Conservation (phyloP, 2,329 filamentous ascomycete genomes). For the Colletotrichum sansevieriae region DNA sequence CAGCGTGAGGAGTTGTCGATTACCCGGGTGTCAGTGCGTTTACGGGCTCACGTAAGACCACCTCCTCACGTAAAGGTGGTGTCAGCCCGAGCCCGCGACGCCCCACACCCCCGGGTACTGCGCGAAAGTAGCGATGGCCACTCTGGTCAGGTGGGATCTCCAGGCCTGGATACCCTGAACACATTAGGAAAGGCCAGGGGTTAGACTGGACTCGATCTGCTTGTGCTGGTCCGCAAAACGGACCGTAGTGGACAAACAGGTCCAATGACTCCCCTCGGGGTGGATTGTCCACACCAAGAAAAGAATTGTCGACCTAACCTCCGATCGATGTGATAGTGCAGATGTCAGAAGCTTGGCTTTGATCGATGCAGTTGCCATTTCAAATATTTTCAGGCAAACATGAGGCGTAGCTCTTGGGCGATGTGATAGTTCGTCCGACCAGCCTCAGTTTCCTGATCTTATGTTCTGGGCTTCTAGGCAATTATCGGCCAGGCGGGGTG, state of each 20-base stretch:
- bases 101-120: background rate
- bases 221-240: conserved; percentile 3
- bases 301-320: no score
- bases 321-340: background rate
- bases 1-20: conserved; percentile 5
- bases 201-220: conserved; percentile 22
- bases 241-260: conserved; percentile 8
- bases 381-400: conserved; percentile 6
- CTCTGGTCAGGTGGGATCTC: background rate
- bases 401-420: conserved; percentile 2
- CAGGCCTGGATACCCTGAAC: conserved; percentile 2
- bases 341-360: conserved; percentile 13
- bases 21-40: no score
- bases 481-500: conserved; percentile 11
- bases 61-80: no score
- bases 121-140: background rate
- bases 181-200: conserved; percentile 2
- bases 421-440: background rate
- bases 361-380: background rate
- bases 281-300: no score
- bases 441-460: background rate
- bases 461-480: background rate
- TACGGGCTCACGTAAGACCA: no score
- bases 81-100: no score
- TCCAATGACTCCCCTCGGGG: conserved; percentile 37